Percentiles rank a stretch among this genome's conserved stretches.
Conservation (phyloP, 768 basidiomycete species). For the Tricholoma furcatifolium region DNA sequence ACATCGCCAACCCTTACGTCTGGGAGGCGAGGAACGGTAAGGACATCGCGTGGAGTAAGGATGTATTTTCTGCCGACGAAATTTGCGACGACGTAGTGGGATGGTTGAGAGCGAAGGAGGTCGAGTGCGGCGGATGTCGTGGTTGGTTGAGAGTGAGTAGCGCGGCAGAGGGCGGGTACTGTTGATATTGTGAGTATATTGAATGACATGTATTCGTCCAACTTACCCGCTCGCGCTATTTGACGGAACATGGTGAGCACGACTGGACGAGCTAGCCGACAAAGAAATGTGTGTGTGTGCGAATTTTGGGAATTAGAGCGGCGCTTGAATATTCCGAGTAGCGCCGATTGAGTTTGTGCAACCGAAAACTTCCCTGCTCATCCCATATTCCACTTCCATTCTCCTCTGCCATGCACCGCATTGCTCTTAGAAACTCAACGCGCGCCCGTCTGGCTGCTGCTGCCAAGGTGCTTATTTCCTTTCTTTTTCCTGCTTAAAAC, state of each 20-base stretch:
- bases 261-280: conserved; percentile 1
- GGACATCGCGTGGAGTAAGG: conserved; percentile 84
- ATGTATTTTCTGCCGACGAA: conserved; percentile 88
- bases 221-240: conserved; percentile 32
- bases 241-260: conserved; percentile 24
- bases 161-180: conserved; percentile 18
- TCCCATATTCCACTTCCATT: conserved; percentile 45
- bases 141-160: conserved; percentile 24
- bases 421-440: conserved; percentile 82
- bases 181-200: conserved; percentile 1
- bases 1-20: conserved; percentile 85
- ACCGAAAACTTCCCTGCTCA: conserved; percentile 46
- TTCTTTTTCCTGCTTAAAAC: conserved; percentile 22
- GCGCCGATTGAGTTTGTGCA: conserved; percentile 36
- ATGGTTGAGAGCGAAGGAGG: conserved; percentile 87
- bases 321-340: conserved; percentile 49
- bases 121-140: conserved; percentile 66
- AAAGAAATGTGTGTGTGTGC: conserved; percentile 13
- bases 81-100: conserved; percentile 88
- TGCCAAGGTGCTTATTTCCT: conserved; percentile 48
- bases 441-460: conserved; percentile 74
- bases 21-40: conserved; percentile 90
- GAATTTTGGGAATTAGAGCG: conserved; percentile 29
- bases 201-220: neutral
- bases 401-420: conserved; percentile 71